Conservation (phyloP, 202 grass and related monocot genomes). For the Hordeum pubiflorum region DNA sequence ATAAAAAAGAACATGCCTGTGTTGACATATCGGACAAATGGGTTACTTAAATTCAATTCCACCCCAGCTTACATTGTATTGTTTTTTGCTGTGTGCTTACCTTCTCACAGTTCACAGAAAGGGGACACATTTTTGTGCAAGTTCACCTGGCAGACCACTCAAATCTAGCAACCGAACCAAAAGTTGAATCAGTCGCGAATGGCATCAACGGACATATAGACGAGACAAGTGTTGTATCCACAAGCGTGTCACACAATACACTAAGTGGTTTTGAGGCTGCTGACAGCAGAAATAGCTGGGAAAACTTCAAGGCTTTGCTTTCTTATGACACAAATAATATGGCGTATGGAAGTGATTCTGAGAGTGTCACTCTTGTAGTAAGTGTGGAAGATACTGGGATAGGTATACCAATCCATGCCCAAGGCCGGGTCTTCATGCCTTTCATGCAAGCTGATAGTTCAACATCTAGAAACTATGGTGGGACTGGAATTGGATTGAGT, state of each 20-base stretch:
- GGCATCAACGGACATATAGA: slow-evolving; percentile 54
- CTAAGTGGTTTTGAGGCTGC: slow-evolving; percentile 91
- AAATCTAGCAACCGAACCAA: slow-evolving; percentile 67
- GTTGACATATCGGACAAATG: background rate
- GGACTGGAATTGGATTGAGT: slow-evolving; percentile 92
- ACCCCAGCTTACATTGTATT: slow-evolving; percentile 20
- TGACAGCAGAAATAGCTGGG: slow-evolving; percentile 82
- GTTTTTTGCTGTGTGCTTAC: slow-evolving; percentile 24
- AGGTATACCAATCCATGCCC: slow-evolving; percentile 77
- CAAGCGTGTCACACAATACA: slow-evolving; percentile 44
- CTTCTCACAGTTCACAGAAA: slow-evolving; percentile 70
- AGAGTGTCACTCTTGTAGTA: slow-evolving; percentile 72
- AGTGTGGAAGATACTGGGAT: slow-evolving; percentile 94
- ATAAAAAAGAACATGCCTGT: background rate
- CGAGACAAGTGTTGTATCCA: slow-evolving; percentile 37
- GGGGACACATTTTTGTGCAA: slow-evolving; percentile 93
- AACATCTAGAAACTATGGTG: slow-evolving; percentile 82
- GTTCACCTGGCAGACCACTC: slow-evolving; percentile 80
- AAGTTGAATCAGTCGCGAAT: slow-evolving; percentile 39
- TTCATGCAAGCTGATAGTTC: slow-evolving; percentile 99
- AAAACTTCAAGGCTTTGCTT: slow-evolving; percentile 73
- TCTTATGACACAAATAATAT: slow-evolving; percentile 40
- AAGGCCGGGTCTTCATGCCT: slow-evolving; percentile 79
- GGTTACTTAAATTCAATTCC: slow-evolving; percentile 4
- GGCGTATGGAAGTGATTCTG: slow-evolving; percentile 37